phyloP scores from a whole-genome alignment of 1,284 basidiomycete species.

The Gymnopus androsaceus region DNA sequence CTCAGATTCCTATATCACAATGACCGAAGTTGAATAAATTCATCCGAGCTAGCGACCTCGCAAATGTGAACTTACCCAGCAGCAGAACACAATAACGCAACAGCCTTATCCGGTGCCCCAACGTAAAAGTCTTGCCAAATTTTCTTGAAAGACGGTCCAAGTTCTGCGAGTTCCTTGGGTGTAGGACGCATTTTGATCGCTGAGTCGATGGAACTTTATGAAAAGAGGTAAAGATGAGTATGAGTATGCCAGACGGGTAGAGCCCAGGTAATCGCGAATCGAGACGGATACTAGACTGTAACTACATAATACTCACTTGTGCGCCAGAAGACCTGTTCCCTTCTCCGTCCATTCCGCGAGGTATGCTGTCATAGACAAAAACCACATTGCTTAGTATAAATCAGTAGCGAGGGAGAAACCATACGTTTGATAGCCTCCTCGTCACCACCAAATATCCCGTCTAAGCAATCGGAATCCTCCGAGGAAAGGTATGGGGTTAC shows the following conservation, averaged over 20 bases:
- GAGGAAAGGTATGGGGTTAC: constrained; percentile 38
- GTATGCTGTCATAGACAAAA: constrained; percentile 32
- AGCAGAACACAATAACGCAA: constrained; percentile 27
- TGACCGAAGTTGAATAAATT: not conserved
- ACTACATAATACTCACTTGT: no score
- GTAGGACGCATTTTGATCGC: constrained; percentile 53
- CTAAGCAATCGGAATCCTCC: constrained; percentile 44
- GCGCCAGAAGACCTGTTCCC: constrained; percentile 49
- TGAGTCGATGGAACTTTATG: constrained; percentile 42
- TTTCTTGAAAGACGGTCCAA: constrained; percentile 48
- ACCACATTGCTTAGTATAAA: not conserved
- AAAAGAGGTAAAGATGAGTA: not conserved
- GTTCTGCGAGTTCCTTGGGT: constrained; percentile 39
- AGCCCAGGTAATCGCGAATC: no score
- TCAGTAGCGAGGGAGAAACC: not conserved
- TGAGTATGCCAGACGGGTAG: no score
- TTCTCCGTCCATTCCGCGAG: constrained; percentile 43
- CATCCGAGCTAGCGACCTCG: no score
- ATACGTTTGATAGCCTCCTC: constrained; percentile 36
- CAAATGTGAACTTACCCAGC: constrained; percentile 29
- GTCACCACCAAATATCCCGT: constrained; percentile 42
- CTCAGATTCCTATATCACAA: not conserved
- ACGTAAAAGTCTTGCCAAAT: constrained; percentile 47
- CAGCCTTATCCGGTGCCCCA: constrained; percentile 49
- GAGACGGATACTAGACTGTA: no score